A percentile compares a stretch with the other conserved stretches of the same genome.
These are phyloP conservation scores for Gracilaria caudata DNA, from an alignment of 23 red algal genomes.

Conservation along the genomic window DNA sequence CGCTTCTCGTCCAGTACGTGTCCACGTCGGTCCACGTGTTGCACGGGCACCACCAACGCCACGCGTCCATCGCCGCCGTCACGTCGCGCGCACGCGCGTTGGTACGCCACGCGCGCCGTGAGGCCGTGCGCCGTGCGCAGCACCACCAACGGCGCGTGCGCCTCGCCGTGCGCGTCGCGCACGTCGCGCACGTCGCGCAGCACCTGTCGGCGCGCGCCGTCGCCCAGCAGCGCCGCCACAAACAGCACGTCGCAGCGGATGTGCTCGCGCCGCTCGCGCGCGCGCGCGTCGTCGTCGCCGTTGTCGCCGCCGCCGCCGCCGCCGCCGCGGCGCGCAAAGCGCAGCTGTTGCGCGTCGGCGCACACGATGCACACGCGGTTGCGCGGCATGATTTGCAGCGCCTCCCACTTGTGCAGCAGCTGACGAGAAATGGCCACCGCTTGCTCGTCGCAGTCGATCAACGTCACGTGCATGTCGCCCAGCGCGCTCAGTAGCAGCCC, in stretches of 20 bases:
- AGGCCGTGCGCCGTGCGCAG: constrained; percentile 64
- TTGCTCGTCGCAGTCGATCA: constrained; percentile 54
- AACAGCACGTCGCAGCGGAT: constrained; percentile 57
- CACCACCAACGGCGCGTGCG: constrained; percentile 49
- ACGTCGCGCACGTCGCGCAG: neutral
- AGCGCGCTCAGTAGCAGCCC: constrained; percentile 41
- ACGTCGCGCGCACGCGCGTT: neutral
- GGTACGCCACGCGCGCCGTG: constrained; percentile 66
- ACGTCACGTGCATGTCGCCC: constrained; percentile 30
- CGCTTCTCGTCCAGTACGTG: constrained; percentile 16
- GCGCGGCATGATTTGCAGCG: neutral
- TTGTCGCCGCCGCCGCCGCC: neutral
- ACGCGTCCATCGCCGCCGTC: neutral
- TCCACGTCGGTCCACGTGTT: constrained; percentile 19
- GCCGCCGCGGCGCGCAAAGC: neutral
- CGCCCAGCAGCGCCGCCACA: constrained; percentile 47
- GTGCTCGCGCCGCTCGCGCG: neutral
- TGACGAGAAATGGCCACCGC: constrained; percentile 33
- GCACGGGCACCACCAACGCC: constrained; percentile 46
- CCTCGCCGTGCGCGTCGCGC: neutral
- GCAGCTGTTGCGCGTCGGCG: constrained; percentile 29
- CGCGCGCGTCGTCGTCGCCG: neutral
- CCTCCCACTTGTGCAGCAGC: constrained; percentile 48
- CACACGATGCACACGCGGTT: neutral
- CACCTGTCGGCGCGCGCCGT: constrained; percentile 6